Evolutionary conservation across 164 flowering plant species (phyloP), one percentile per base, ranked within the genome.

Genomic region (Tetracentron sinense): DNA sequence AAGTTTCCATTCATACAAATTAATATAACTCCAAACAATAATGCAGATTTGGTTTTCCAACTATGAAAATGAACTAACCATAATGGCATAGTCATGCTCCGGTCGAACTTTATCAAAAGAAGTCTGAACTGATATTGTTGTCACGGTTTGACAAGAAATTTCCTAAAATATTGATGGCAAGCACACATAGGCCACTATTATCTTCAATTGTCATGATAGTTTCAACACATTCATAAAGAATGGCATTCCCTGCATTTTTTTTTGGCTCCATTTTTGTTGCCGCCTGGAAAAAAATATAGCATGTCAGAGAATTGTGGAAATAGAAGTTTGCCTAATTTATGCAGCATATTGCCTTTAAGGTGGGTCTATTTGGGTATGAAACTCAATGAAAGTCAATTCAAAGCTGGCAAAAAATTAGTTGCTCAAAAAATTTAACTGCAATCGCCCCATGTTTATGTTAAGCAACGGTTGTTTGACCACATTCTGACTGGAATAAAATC

Each of bases 221-320:
- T 72, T 86, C 85, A 69, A 95, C 97, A 73, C 99, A 95, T 72
- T 92, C 96, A 80, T 95, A 95, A 42, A 95, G 85, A 73, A 95
- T 95, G 4, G 99, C 99, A 75, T 92, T 95, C 60, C 99, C 99
- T 6, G 97, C 97, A 80, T 91, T 91, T 75, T 95, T 95, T 77
- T 85, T 92, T 56, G 99, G 81, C 80, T 95, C 99, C 0, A 97
- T 92, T 79, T 92, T 92, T 69, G 97, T 83, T 61, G 97, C 97
- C 78, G 92, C 99, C 97, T 95, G 57, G 25, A 60, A 30, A 55
- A 20, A 38, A 49, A 59, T 25, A 4, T 21, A 61, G 22, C 8
- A 47, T 19, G 29, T 61, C 61, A 61, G 44, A 14, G 44, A 54
- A 16, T 19, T 23, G 20, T 28, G 44, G 26, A 46, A 8, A 33